Percentiles rank a stretch among this genome's conserved stretches.
phyloP scores from a whole-genome alignment of 768 basidiomycete genomes.

The Rhizopogon rudus region DNA sequence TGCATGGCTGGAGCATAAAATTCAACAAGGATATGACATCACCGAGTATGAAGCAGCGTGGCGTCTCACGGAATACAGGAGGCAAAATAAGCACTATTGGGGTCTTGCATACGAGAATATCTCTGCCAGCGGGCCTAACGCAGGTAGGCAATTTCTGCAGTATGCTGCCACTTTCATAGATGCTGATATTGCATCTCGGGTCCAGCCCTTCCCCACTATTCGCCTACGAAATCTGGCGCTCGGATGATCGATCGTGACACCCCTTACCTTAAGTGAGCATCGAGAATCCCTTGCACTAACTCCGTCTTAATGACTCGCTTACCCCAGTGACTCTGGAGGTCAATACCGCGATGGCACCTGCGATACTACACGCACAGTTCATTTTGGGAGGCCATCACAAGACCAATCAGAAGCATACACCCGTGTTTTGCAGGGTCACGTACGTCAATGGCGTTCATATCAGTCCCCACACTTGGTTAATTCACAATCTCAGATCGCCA shows the following conservation, averaged over 20 bases:
- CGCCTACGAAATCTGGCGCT: constrained; percentile 65
- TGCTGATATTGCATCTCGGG: background rate
- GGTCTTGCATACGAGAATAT: constrained; percentile 89
- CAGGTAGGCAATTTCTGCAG: constrained; percentile 36
- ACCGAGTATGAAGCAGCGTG: constrained; percentile 92
- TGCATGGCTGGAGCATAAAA: constrained; percentile 84
- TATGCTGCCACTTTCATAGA: background rate
- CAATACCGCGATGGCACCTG: constrained; percentile 89
- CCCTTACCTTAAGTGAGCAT: constrained; percentile 83
- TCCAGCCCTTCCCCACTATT: constrained; percentile 87
- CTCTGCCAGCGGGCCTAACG: constrained; percentile 85
- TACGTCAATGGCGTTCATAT: constrained; percentile 38
- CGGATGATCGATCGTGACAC: constrained; percentile 68
- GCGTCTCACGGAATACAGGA: constrained; percentile 72
- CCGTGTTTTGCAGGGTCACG: constrained; percentile 93
- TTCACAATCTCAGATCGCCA: constrained; percentile 63
- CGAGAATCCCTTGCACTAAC: constrained; percentile 5
- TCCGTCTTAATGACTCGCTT: constrained; percentile 11
- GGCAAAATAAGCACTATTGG: constrained; percentile 68
- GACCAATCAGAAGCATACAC: constrained; percentile 91
- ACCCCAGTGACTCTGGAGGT: constrained; percentile 81
- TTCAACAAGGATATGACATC: constrained; percentile 72
- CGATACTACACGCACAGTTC: constrained; percentile 76
- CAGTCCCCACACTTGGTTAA: constrained; percentile 10
- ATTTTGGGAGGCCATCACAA: constrained; percentile 83